Percentiles rank a stretch among this genome's conserved stretches.
Conservation (phyloP, 2,329 filamentous ascomycete species). For the Epichloe baconii region DNA sequence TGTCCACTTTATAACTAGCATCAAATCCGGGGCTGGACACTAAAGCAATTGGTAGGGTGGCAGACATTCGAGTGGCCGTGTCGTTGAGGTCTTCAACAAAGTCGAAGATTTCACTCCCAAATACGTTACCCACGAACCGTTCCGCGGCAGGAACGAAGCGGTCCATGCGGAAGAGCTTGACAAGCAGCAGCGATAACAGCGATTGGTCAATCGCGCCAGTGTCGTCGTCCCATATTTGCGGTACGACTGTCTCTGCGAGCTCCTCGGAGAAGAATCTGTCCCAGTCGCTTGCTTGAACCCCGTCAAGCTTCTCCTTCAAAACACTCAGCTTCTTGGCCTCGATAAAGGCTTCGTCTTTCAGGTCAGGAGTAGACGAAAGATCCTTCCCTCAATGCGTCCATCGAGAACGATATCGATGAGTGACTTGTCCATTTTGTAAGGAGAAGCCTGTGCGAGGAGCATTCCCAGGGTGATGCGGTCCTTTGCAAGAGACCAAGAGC, state of each 20-base stretch:
- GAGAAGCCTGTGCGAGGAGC: conserved; percentile 89
- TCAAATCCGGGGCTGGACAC: conserved; percentile 95
- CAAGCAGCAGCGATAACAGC: conserved; percentile 70
- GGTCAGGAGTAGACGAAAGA: conserved; percentile 54
- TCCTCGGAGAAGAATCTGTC: conserved; percentile 75
- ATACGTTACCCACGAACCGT: conserved; percentile 76
- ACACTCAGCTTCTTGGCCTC: conserved; percentile 55
- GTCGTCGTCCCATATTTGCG: conserved; percentile 55
- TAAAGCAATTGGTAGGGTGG: conserved; percentile 75
- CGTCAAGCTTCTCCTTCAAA: conserved; percentile 60
- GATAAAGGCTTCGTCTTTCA: conserved; percentile 54
- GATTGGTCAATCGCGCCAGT: conserved; percentile 58
- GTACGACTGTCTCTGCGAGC: conserved; percentile 72
- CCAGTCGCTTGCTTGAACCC: conserved; percentile 54
- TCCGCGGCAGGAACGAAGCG: conserved; percentile 88
- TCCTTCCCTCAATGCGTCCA: conserved; percentile 59
- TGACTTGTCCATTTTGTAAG: conserved; percentile 85
- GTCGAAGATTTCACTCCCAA: conserved; percentile 72
- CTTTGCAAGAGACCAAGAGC: conserved; percentile 79
- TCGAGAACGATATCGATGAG: conserved; percentile 82
- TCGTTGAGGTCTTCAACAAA: conserved; percentile 73
- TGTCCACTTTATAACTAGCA: conserved; percentile 97
- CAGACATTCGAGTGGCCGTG: conserved; percentile 72
- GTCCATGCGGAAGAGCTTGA: conserved; percentile 93
- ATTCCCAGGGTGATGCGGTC: conserved; percentile 90